A percentile compares a stretch with the other conserved stretches of the same genome.
Evolutionary conservation across 495 filamentous ascomycete genomes (phyloP).

Genomic region (Chaetomidium leptoderma): DNA sequence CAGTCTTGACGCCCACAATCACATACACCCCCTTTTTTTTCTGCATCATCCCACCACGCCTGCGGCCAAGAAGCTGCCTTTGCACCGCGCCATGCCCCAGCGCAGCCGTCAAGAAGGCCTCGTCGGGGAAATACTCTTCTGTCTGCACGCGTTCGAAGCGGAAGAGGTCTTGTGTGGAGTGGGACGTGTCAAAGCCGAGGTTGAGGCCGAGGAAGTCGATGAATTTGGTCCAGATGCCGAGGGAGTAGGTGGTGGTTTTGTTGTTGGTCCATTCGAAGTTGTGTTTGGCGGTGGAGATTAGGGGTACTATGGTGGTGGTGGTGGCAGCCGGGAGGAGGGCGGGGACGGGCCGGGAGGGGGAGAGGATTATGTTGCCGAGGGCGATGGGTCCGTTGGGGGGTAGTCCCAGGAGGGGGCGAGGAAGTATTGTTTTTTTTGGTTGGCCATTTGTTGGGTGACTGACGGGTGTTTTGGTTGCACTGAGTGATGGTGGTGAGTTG

Average conservation of each 20-base stretch:
- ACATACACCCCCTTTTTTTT: neutral
- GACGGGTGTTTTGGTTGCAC: too few relatives aligned
- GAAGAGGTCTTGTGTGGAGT: neutral
- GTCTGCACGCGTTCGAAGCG: neutral
- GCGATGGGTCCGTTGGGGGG: neutral
- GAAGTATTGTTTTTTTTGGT: neutral
- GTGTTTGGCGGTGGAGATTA: neutral
- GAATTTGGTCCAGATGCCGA: neutral
- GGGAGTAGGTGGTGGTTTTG: neutral
- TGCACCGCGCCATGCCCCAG: neutral
- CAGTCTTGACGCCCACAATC: neutral
- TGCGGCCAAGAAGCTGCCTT: neutral
- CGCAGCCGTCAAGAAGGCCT: neutral
- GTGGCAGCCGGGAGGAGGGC: neutral
- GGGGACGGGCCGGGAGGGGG: neutral
- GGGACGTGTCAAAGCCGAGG: neutral
- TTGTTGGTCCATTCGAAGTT: neutral
- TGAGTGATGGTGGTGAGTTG: neutral
- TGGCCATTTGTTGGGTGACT: neutral
- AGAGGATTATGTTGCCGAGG: conserved; percentile 2
- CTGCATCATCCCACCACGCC: neutral
- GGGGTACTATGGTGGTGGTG: neutral
- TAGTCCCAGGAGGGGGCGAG: conserved; percentile 2
- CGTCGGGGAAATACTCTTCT: neutral
- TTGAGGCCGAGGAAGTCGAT: neutral